phyloP scores from a whole-genome alignment of 2,329 filamentous ascomycete species.

The Coccinonectria pachysandricola region DNA sequence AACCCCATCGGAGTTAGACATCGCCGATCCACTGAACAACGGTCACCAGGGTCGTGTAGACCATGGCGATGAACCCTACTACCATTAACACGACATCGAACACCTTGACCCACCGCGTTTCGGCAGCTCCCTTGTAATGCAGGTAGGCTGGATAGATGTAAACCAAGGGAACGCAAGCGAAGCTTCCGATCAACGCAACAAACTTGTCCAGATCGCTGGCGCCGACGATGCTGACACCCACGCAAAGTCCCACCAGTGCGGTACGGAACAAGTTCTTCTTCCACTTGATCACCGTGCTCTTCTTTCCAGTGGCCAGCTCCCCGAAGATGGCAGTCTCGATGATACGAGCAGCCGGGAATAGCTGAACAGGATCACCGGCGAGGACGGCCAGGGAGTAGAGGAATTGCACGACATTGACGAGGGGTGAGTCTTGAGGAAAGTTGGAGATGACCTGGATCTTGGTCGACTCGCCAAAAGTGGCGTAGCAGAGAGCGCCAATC shows the following conservation, averaged over 20 bases:
- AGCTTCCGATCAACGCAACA: constrained; percentile 61
- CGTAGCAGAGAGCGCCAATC: constrained; percentile 63
- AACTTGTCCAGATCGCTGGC: constrained; percentile 64
- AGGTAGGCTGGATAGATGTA: constrained; percentile 67
- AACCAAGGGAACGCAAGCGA: constrained; percentile 65
- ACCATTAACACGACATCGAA: constrained; percentile 53
- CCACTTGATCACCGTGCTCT: constrained; percentile 57
- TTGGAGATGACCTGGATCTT: constrained; percentile 69
- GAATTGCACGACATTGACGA: constrained; percentile 70
- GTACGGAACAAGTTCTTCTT: constrained; percentile 62
- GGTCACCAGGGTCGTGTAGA: constrained; percentile 60
- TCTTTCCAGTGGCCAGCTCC: constrained; percentile 54
- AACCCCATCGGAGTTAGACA: too few relatives aligned
- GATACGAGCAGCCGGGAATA: constrained; percentile 65
- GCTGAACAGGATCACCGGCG: constrained; percentile 63
- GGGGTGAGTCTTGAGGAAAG: constrained; percentile 56
- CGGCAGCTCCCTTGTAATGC: constrained; percentile 58
- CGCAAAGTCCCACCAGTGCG: constrained; percentile 45
- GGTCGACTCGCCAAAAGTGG: constrained; percentile 58
- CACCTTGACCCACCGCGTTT: constrained; percentile 41
- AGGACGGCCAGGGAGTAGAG: constrained; percentile 64
- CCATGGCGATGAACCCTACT: constrained; percentile 55
- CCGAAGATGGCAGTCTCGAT: constrained; percentile 59
- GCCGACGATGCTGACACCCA: constrained; percentile 50
- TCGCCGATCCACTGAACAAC: constrained; percentile 25